A percentile compares a stretch with the other conserved stretches of the same genome.
Evolutionary conservation across 768 basidiomycete species (phyloP).

Genomic region (Psilocybe azurescens): DNA sequence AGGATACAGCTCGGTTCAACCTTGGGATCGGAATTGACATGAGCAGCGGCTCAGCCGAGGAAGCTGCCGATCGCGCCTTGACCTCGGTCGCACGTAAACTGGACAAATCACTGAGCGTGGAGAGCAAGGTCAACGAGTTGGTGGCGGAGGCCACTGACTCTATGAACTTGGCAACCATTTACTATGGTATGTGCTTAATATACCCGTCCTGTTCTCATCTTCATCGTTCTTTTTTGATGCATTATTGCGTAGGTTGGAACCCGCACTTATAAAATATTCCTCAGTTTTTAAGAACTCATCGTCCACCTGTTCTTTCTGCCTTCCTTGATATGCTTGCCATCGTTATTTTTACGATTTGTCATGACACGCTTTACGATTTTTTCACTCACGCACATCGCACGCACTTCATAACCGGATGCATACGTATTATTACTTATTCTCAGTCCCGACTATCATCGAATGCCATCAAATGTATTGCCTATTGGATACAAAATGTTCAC

Average conservation of each 20-base stretch:
- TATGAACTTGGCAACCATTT: conserved; percentile 81
- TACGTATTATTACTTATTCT: no score
- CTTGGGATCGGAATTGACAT: conserved; percentile 64
- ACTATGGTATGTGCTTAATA: conserved; percentile 44
- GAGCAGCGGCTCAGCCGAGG: conserved; percentile 71
- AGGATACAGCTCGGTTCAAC: conserved; percentile 33
- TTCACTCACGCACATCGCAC: no score
- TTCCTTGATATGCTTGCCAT: no score
- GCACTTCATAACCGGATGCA: no score
- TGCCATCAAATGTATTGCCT: no score
- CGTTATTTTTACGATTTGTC: no score
- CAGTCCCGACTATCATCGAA: no score
- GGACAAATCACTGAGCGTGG: conserved; percentile 83
- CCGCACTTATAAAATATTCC: conserved; percentile 9
- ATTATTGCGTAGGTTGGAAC: conserved; percentile 12
- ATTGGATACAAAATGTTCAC: no score
- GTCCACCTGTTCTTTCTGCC: no score
- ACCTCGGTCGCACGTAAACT: conserved; percentile 82
- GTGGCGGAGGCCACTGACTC: conserved; percentile 87
- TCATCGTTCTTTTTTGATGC: background rate
- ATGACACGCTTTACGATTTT: no score
- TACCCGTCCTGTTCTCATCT: background rate
- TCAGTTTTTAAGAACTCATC: no score
- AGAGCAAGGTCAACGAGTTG: conserved; percentile 92
- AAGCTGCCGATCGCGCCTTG: conserved; percentile 91